phyloP scores from a whole-genome alignment of 2,329 filamentous ascomycete genomes.

The Neurospora sp. region DNA sequence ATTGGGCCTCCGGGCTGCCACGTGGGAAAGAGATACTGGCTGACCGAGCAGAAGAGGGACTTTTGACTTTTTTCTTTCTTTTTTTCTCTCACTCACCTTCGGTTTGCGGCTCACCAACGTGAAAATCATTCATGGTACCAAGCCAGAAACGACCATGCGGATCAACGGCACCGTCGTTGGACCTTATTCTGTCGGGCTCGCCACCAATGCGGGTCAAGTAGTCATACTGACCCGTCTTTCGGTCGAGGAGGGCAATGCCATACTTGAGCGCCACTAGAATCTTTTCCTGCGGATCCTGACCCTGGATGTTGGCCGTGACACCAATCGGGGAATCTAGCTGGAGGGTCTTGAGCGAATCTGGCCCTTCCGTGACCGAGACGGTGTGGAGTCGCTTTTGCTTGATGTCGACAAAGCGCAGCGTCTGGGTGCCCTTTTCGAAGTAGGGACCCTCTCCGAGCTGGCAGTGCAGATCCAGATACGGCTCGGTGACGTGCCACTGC shows the following conservation, averaged over 20 bases:
- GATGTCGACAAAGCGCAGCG: slow-evolving; percentile 74
- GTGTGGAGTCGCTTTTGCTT: slow-evolving; percentile 64
- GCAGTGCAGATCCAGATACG: slow-evolving; percentile 54
- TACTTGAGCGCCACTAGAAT: slow-evolving; percentile 73
- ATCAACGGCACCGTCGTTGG: slow-evolving; percentile 79
- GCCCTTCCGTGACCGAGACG: slow-evolving; percentile 54
- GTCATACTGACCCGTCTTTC: slow-evolving; percentile 43
- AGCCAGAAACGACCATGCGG: slow-evolving; percentile 75
- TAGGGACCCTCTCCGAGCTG: slow-evolving; percentile 64
- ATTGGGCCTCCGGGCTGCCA: slow-evolving; percentile 5
- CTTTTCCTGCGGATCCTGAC: slow-evolving; percentile 48
- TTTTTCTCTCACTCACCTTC: slow-evolving; percentile 36
- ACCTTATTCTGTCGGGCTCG: slow-evolving; percentile 41
- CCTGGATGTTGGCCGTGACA: slow-evolving; percentile 71
- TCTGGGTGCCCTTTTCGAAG: slow-evolving; percentile 55
- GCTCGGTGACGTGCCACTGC: slow-evolving; percentile 40
- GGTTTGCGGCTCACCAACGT: slow-evolving; percentile 44
- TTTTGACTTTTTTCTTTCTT: neutral
- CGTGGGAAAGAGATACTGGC: slow-evolving; percentile 9
- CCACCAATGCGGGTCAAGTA: slow-evolving; percentile 38
- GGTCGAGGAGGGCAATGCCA: slow-evolving; percentile 70
- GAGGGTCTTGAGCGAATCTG: slow-evolving; percentile 50
- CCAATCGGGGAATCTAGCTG: slow-evolving; percentile 45
- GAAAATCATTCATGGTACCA: slow-evolving; percentile 73
- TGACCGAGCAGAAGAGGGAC: neutral